These are phyloP conservation scores for Suillus bovinus DNA, from an alignment of 768 basidiomycete species.

Conservation along the genomic window DNA sequence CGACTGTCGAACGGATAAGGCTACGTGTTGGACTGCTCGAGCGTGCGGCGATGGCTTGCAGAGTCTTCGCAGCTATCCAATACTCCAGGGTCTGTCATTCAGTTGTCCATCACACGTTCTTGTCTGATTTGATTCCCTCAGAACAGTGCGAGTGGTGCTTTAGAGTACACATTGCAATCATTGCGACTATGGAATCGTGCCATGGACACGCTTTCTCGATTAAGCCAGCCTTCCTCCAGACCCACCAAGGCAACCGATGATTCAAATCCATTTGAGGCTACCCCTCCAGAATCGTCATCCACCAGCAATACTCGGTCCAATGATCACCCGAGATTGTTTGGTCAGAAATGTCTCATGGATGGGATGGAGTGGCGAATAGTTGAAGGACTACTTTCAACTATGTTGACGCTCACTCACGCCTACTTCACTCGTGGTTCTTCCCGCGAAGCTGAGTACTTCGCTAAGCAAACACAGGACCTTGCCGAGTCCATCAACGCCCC, in stretches of 20 bases:
- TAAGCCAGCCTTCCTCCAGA: constrained; percentile 41
- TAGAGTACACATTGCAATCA: constrained; percentile 64
- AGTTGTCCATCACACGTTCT: background rate
- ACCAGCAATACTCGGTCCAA: constrained; percentile 42
- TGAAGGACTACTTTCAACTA: constrained; percentile 64
- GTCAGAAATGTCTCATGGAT: constrained; percentile 38
- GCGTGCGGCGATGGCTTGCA: constrained; percentile 70
- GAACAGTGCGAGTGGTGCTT: constrained; percentile 60
- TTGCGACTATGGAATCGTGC: constrained; percentile 83
- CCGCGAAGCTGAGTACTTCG: constrained; percentile 83
- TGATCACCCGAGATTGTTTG: constrained; percentile 24
- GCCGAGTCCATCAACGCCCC: constrained; percentile 69
- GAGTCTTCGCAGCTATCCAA: constrained; percentile 69
- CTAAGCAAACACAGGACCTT: constrained; percentile 73
- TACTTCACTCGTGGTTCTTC: constrained; percentile 79
- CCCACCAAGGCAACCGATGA: constrained; percentile 31
- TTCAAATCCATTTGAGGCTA: constrained; percentile 59
- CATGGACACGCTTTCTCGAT: constrained; percentile 61
- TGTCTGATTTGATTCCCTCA: constrained; percentile 26
- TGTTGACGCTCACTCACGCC: constrained; percentile 63
- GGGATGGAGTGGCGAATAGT: constrained; percentile 76
- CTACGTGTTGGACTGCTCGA: constrained; percentile 61
- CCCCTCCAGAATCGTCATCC: constrained; percentile 16
- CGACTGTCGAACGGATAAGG: constrained; percentile 59
- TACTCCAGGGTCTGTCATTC: constrained; percentile 53